Evolutionary conservation across 768 basidiomycete genomes (phyloP).

Genomic region (Pisolithus marmoratus): DNA sequence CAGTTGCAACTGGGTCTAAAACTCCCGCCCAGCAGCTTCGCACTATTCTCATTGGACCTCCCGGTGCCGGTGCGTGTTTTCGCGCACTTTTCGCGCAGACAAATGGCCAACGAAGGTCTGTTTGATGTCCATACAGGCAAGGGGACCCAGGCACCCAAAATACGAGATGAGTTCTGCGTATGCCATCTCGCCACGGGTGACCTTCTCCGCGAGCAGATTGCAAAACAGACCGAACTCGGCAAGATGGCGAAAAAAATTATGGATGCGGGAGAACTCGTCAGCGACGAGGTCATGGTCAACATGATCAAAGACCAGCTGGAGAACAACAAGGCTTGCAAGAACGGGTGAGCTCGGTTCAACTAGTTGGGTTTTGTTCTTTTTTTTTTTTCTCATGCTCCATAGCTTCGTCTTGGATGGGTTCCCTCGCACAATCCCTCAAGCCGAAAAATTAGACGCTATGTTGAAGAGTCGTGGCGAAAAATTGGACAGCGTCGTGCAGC

Average conservation of each 20-base stretch:
- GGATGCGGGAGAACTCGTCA: conserved; percentile 92
- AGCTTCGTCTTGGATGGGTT: conserved; percentile 99
- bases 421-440: conserved; percentile 95
- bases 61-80: conserved; percentile 78
- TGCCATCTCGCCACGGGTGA: conserved; percentile 99
- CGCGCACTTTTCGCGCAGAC: neutral
- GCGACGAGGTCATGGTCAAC: conserved; percentile 94
- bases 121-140: conserved; percentile 56
- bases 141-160: conserved; percentile 94
- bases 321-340: conserved; percentile 88
- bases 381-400: neutral
- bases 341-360: conserved; percentile 65
- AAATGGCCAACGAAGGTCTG: neutral
- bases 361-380: neutral
- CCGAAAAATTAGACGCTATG: conserved; percentile 94
- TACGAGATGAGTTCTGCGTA: conserved; percentile 89
- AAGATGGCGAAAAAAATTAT: conserved; percentile 95
- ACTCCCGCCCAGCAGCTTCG: conserved; percentile 77
- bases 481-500: conserved; percentile 87
- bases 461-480: conserved; percentile 75
- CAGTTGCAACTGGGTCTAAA: conserved; percentile 33
- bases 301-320: conserved; percentile 97
- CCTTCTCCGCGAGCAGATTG: conserved; percentile 94
- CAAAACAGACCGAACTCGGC: conserved; percentile 81
- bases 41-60: conserved; percentile 92